Conservation (phyloP, 495 filamentous ascomycete species). For the Aspergillus funiculosus region DNA sequence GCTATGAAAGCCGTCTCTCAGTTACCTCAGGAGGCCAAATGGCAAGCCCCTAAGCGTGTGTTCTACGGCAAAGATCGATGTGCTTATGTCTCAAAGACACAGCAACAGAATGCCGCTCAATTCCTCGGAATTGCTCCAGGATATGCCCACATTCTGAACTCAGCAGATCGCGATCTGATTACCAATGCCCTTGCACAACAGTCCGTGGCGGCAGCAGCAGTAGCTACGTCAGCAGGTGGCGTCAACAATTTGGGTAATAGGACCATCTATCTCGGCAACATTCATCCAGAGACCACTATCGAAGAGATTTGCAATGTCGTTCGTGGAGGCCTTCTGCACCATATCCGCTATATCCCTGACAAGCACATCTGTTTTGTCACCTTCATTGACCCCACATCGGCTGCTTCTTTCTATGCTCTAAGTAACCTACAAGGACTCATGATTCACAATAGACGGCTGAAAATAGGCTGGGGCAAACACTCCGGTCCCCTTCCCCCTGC, state of each 20-base stretch:
- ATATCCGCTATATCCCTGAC: slow-evolving; percentile 98
- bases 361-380: slow-evolving; percentile 99
- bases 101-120: slow-evolving; percentile 98
- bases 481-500: slow-evolving; percentile 94
- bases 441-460: slow-evolving; percentile 96
- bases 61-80: slow-evolving; percentile 99
- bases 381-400: slow-evolving; percentile 97
- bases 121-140: slow-evolving; percentile 97
- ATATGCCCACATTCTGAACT: slow-evolving; percentile 92
- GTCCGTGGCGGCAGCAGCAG: slow-evolving; percentile 92
- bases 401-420: slow-evolving; percentile 94
- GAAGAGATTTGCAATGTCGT: slow-evolving; percentile 99
- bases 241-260: slow-evolving; percentile 96
- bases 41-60: slow-evolving; percentile 90
- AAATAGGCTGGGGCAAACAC: slow-evolving; percentile 99
- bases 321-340: slow-evolving; percentile 85
- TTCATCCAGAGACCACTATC: slow-evolving; percentile 96
- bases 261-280: slow-evolving; percentile 97
- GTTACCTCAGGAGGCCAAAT: slow-evolving; percentile 91
- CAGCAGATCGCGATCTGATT: slow-evolving; percentile 90
- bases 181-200: slow-evolving; percentile 94
- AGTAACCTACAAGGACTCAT: slow-evolving; percentile 96
- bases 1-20: slow-evolving; percentile 98
- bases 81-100: slow-evolving; percentile 98
- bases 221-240: slow-evolving; percentile 91